phyloP scores from a whole-genome alignment of 352 stramenopile genomes.

The Pythium sp. region DNA sequence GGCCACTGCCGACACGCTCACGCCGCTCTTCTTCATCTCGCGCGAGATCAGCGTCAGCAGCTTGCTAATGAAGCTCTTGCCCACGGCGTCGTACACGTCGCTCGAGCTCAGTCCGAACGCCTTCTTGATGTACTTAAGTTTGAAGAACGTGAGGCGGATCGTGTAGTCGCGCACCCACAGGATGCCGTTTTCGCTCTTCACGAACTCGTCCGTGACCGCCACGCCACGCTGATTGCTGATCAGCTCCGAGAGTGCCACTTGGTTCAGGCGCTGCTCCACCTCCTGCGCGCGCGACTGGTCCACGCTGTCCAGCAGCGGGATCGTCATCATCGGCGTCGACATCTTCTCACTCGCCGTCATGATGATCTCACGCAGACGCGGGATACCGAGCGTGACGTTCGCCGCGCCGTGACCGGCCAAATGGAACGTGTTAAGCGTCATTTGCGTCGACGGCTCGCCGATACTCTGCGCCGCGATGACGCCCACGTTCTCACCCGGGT shows the following conservation, averaged over 20 bases:
- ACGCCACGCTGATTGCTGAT: slow-evolving; percentile 92
- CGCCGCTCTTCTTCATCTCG: slow-evolving; percentile 91
- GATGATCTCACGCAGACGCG: slow-evolving; percentile 99
- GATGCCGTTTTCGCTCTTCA: slow-evolving; percentile 85
- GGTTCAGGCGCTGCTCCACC: slow-evolving; percentile 89
- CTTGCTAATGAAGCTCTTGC: slow-evolving; percentile 89
- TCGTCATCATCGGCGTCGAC: slow-evolving; percentile 98
- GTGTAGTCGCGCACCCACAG: slow-evolving; percentile 97
- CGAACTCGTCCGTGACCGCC: slow-evolving; percentile 90
- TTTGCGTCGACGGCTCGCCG: slow-evolving; percentile 99
- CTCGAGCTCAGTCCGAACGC: slow-evolving; percentile 95
- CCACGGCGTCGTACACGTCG: slow-evolving; percentile 89
- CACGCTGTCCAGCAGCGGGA: slow-evolving; percentile 86
- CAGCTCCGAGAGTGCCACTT: slow-evolving; percentile 92
- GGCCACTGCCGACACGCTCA: slow-evolving; percentile 46
- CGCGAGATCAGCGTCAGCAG: slow-evolving; percentile 93
- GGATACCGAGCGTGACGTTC: slow-evolving; percentile 99
- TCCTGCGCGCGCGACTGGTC: slow-evolving; percentile 53
- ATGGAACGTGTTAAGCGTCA: slow-evolving; percentile 99
- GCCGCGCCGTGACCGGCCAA: slow-evolving; percentile 97
- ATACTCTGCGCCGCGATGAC: slow-evolving; percentile 98
- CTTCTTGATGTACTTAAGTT: slow-evolving; percentile 92
- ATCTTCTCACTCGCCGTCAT: slow-evolving; percentile 99
- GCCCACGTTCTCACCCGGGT: slow-evolving; percentile 98
- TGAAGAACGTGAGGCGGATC: slow-evolving; percentile 94